Evolutionary conservation across 345 rosid genomes (phyloP).

Genomic region (Arabidopsis arenosa): DNA sequence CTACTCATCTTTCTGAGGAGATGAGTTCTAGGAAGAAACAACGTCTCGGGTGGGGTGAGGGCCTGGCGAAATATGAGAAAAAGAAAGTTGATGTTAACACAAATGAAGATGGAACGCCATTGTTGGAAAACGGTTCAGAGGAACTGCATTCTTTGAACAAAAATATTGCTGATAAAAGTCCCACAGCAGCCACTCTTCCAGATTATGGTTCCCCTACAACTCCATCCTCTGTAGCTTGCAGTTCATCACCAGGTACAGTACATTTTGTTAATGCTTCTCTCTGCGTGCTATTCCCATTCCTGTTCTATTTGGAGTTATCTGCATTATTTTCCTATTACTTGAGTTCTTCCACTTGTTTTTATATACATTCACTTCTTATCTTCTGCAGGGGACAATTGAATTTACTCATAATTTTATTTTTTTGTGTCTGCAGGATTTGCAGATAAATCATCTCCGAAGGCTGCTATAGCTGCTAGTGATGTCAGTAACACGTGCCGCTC

Average conservation of each 20-base stretch:
- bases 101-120: slow-evolving; percentile 51
- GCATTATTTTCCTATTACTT: slow-evolving; percentile 10
- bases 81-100: slow-evolving; percentile 74
- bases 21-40: slow-evolving; percentile 77
- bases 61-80: slow-evolving; percentile 93
- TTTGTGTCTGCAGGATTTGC: slow-evolving; percentile 59
- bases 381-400: slow-evolving; percentile 8
- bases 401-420: background rate
- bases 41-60: slow-evolving; percentile 98
- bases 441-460: slow-evolving; percentile 68
- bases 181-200: slow-evolving; percentile 54
- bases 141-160: slow-evolving; percentile 53
- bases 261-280: slow-evolving; percentile 10
- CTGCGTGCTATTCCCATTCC: slow-evolving; percentile 7
- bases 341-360: slow-evolving; percentile 22
- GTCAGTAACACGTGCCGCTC: slow-evolving; percentile 64
- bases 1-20: slow-evolving; percentile 62
- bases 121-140: slow-evolving; percentile 48
- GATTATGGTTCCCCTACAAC: slow-evolving; percentile 90
- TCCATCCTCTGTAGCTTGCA: slow-evolving; percentile 93
- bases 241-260: slow-evolving; percentile 78
- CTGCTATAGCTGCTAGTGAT: slow-evolving; percentile 53
- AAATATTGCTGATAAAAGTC: slow-evolving; percentile 66
- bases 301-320: slow-evolving; percentile 29
- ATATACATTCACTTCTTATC: slow-evolving; percentile 8